Percentiles rank a stretch among this genome's conserved stretches.
phyloP scores from a whole-genome alignment of 192 early-diverging fungal species.

The Piromyces sp. region DNA sequence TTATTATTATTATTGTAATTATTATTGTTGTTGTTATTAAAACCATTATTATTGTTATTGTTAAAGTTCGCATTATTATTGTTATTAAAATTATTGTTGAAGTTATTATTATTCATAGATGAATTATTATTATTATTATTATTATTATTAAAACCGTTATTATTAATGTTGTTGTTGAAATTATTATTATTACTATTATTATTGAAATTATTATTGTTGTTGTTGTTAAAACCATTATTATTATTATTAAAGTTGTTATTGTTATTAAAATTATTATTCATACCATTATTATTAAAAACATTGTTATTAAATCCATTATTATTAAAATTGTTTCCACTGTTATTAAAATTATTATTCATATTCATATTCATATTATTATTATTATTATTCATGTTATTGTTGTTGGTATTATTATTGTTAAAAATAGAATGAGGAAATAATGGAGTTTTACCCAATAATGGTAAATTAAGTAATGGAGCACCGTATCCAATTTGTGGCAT shows the following conservation, averaged over 20 bases:
- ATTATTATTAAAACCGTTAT: neutral
- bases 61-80: neutral
- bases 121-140: neutral
- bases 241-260: neutral
- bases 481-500: neutral
- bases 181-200: neutral
- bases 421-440: neutral
- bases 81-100: neutral
- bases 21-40: neutral
- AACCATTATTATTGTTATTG: neutral
- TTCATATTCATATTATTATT: neutral
- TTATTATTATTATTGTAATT: neutral
- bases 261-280: too few species aligned
- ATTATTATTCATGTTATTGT: neutral
- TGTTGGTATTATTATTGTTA: neutral
- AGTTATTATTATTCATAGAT: neutral
- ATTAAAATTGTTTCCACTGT: neutral
- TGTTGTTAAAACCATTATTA: neutral
- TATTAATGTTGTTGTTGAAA: neutral
- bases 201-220: neutral
- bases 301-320: neutral
- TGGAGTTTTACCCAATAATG: neutral
- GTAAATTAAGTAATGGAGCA: neutral
- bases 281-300: too few species aligned
- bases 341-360: neutral